Base-by-base conservation (phyloP, 2,329 filamentous ascomycete genomes). In the Pleurostoma richardsiae region DNA sequence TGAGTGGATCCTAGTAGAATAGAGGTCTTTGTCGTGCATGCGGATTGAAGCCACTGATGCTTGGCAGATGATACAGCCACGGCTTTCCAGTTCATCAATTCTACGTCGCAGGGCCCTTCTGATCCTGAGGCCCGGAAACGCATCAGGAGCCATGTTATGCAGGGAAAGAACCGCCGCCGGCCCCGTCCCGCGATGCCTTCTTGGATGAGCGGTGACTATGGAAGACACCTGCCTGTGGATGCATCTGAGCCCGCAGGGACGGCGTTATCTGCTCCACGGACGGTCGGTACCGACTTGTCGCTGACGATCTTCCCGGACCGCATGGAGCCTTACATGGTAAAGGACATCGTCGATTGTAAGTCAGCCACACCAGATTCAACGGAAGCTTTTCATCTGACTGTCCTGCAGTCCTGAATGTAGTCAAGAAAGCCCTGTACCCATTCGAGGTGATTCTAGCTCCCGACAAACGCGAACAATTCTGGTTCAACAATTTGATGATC, bases 301-400 rank as follows among this genome's bases (percentile, higher is more conserved):
- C 50, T 58, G 40, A 44, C 56, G 39, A 47, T 43, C 26, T 58
- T 64, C 39, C 56, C 59, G 28, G 59, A 58, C 28, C 48, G 45
- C 5, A 54, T 67, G 42, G 57, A 64, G 4, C 52, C 59, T 3
- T 46, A 44, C 3, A 45, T 56, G 5, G 33, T 63, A 31, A 41
- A 45, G 8, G 48, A 57, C 33, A 51, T 67, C 11, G 45, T 64
- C 29, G 52, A 57, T 48, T 63, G 64, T 66, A 51, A 54, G 19
- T 19, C 19, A 19, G 19, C 19, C 19, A 19, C 19, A 19, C 19
- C 19, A 19, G 19, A 19, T 19, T 2, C 19, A 19, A 19, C 19
- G 19, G 19, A 19, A 19, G 19, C 54, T 52, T 29, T 36, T 36
- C 33, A n/a, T 36, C 33, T 8, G 8, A n/a, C 33, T 36, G 33